Conservation (phyloP, 2,329 filamentous ascomycete genomes). For the Juglanconis sp. region DNA sequence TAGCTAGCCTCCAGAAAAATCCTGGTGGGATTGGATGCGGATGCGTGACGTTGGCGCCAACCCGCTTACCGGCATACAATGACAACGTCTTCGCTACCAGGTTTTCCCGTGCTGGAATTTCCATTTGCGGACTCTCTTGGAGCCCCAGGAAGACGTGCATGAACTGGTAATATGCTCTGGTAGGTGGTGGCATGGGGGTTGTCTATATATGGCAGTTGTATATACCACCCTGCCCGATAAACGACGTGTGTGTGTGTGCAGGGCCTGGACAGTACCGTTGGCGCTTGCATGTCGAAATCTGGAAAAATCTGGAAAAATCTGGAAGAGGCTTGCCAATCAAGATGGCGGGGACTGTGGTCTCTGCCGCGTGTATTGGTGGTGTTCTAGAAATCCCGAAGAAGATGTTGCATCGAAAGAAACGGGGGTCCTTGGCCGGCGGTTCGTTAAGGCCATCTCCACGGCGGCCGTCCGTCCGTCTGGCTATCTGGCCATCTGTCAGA, state of each 20-base stretch:
- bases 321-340: not conserved
- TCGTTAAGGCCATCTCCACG: not conserved
- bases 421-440: not conserved
- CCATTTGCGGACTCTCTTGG: not conserved
- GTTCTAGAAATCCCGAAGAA: not conserved
- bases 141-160: not conserved
- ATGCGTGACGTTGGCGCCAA: slow-evolving; percentile 9
- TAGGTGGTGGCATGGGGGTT: not conserved
- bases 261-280: not conserved
- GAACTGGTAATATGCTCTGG: not conserved
- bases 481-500: not conserved
- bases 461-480: not conserved
- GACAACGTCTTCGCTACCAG: not conserved
- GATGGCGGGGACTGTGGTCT: not conserved
- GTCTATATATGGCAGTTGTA: slow-evolving; percentile 1
- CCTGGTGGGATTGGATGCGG: not conserved
- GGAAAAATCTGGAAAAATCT: not conserved
- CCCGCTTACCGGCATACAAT: not conserved
- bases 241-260: not conserved
- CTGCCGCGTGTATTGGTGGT: not conserved
- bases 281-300: not conserved
- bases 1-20: too few relatives aligned
- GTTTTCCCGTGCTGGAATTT: not conserved
- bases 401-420: not conserved
- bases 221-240: not conserved